These are phyloP conservation scores for Asterophora lycoperdoides DNA, from an alignment of 768 basidiomycete species.

Conservation along the genomic window DNA sequence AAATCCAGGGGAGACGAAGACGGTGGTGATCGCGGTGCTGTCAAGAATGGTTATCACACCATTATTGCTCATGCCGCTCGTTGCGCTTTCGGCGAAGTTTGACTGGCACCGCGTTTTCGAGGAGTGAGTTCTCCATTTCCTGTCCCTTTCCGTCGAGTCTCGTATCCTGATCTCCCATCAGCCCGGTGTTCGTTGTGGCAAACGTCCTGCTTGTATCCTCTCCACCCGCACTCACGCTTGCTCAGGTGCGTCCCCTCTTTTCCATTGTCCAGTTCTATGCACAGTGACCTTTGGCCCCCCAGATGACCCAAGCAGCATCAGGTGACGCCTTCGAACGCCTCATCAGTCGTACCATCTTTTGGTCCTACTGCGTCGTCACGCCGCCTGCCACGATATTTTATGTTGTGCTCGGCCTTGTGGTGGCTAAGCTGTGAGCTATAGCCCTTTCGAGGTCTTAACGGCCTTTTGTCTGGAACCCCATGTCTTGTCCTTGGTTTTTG, in stretches of 20 bases:
- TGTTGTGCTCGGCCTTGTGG: constrained; percentile 68
- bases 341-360: constrained; percentile 88
- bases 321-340: constrained; percentile 90
- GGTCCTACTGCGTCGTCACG: constrained; percentile 86
- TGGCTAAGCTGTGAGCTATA: constrained; percentile 47
- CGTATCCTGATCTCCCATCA: constrained; percentile 23
- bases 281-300: background rate
- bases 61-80: constrained; percentile 67
- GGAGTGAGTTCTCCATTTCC: constrained; percentile 51
- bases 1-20: constrained; percentile 56
- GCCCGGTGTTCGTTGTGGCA: constrained; percentile 84
- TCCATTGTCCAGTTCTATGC: background rate
- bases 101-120: constrained; percentile 62
- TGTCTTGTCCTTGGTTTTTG: no score
- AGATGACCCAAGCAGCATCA: constrained; percentile 80
- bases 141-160: background rate
- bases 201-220: constrained; percentile 79
- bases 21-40: constrained; percentile 78
- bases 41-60: constrained; percentile 89
- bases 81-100: constrained; percentile 57
- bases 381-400: constrained; percentile 78
- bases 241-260: constrained; percentile 41
- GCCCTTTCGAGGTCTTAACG: no score
- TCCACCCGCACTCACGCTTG: constrained; percentile 62
- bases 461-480: no score